Evolutionary conservation across 78 protist species (phyloP).

Genomic region (Chrysochromulina tobinii): DNA sequence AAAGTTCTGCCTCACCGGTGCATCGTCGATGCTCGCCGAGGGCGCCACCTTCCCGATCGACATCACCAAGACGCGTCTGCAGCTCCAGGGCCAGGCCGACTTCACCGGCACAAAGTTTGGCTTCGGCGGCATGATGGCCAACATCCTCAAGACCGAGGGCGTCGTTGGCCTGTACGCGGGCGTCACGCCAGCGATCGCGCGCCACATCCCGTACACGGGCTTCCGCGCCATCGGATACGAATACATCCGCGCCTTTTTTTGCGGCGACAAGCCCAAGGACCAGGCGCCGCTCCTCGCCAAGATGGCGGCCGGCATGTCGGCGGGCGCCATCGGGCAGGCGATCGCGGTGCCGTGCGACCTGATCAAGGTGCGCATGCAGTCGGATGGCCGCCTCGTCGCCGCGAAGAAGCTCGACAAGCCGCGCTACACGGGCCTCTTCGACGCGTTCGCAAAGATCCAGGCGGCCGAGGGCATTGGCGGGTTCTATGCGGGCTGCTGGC

Average conservation of each 20-base stretch:
- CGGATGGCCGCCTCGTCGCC: constrained; percentile 51
- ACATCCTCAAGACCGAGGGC: constrained; percentile 40
- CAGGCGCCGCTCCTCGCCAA: constrained; percentile 20
- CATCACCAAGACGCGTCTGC: constrained; percentile 25
- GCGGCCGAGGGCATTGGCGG: constrained; percentile 61
- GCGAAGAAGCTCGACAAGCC: constrained; percentile 53
- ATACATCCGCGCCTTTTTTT: constrained; percentile 12
- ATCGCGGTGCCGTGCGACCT: constrained; percentile 63
- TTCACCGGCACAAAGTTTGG: not conserved
- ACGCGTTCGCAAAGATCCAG: constrained; percentile 68
- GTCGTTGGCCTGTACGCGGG: constrained; percentile 22
- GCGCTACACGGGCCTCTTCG: constrained; percentile 74
- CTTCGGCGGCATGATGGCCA: not conserved
- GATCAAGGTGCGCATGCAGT: constrained; percentile 63
- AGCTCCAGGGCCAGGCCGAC: constrained; percentile 28
- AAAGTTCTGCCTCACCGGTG: not conserved
- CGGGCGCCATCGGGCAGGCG: constrained; percentile 50
- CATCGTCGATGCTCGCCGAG: constrained; percentile 7
- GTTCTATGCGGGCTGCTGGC: constrained; percentile 28
- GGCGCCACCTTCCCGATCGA: constrained; percentile 24
- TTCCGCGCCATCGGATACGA: constrained; percentile 6
- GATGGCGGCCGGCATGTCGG: constrained; percentile 16
- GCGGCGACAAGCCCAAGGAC: not conserved
- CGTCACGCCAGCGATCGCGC: constrained; percentile 16
- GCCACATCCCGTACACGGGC: constrained; percentile 22